Conservation (phyloP, 805 yeast species). For the Starmerella bombi region DNA sequence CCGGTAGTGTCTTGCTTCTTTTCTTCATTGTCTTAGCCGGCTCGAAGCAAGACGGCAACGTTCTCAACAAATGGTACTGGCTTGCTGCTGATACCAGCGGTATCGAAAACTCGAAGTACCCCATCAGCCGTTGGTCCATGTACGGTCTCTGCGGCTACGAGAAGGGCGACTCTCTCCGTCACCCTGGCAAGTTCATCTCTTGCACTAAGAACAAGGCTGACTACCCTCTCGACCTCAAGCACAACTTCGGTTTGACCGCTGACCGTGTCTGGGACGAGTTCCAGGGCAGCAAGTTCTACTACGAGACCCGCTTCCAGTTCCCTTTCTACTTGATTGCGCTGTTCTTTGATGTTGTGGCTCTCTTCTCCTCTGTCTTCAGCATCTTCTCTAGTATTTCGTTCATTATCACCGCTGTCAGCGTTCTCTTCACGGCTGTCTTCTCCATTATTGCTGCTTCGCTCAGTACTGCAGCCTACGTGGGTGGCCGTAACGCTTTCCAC, state of each 20-base stretch:
- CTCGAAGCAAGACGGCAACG: constrained; percentile 36
- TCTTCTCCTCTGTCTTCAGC: constrained; percentile 28
- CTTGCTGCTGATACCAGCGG: constrained; percentile 56
- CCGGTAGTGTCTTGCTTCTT: constrained; percentile 39
- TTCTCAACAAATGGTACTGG: constrained; percentile 64
- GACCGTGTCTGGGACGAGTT: constrained; percentile 45
- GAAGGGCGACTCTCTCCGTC: constrained; percentile 34
- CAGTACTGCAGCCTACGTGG: constrained; percentile 64
- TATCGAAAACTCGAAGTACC: constrained; percentile 31
- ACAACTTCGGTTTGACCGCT: constrained; percentile 56
- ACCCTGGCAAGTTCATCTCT: constrained; percentile 34
- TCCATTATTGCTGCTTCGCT: constrained; percentile 46
- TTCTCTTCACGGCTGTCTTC: constrained; percentile 24
- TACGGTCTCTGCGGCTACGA: constrained; percentile 50
- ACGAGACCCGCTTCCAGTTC: constrained; percentile 55
- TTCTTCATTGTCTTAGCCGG: constrained; percentile 56
- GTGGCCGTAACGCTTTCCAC: constrained; percentile 59
- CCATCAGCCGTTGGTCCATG: constrained; percentile 63
- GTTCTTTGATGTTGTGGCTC: constrained; percentile 38
- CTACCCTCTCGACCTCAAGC: constrained; percentile 71
- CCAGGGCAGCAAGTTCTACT: constrained; percentile 42
- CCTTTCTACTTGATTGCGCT: constrained; percentile 49
- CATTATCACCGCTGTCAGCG: constrained; percentile 20
- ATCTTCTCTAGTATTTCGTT: constrained; percentile 22
- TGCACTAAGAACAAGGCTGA: constrained; percentile 55